A percentile compares a stretch with the other conserved stretches of the same genome.
phyloP scores from a whole-genome alignment of 441 rosid genomes.

The Bocquillonia castaneifolia region DNA sequence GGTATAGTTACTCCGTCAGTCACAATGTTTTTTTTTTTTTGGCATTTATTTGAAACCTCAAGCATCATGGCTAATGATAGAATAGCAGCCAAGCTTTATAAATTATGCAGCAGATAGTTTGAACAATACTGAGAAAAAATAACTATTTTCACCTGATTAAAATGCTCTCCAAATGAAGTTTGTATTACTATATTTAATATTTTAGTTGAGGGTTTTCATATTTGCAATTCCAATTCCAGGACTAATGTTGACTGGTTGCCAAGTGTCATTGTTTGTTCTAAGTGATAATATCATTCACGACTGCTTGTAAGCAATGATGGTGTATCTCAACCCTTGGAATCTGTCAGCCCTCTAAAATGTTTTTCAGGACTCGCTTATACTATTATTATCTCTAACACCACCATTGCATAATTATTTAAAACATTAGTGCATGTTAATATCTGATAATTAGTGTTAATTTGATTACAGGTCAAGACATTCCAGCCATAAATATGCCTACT shows the following conservation, averaged over 20 bases:
- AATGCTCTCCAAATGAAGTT: not conserved
- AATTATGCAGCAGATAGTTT: not conserved
- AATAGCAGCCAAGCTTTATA: not conserved
- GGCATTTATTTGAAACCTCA: constrained; percentile 1
- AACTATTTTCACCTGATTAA: not conserved
- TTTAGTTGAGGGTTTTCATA: not conserved
- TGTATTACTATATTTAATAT: not conserved
- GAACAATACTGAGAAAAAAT: not conserved
- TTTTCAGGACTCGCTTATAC: constrained; percentile 9
- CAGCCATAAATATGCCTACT: constrained; percentile 15
- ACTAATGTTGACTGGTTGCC: not conserved
- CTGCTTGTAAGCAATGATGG: constrained; percentile 25
- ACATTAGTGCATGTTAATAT: not conserved
- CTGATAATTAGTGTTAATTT: constrained; percentile 3
- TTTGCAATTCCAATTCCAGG: not conserved
- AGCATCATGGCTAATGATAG: not conserved
- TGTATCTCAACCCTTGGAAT: constrained; percentile 17
- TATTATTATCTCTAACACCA: constrained; percentile 10
- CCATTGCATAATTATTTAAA: not conserved
- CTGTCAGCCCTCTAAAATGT: constrained; percentile 13
- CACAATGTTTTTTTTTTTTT: not conserved
- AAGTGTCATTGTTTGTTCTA: not conserved
- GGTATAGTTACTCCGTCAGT: not conserved
- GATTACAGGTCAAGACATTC: constrained; percentile 22
- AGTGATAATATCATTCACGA: not conserved